Evolutionary conservation across 768 basidiomycete species (phyloP).

Genomic region (Lyophyllum atratum): DNA sequence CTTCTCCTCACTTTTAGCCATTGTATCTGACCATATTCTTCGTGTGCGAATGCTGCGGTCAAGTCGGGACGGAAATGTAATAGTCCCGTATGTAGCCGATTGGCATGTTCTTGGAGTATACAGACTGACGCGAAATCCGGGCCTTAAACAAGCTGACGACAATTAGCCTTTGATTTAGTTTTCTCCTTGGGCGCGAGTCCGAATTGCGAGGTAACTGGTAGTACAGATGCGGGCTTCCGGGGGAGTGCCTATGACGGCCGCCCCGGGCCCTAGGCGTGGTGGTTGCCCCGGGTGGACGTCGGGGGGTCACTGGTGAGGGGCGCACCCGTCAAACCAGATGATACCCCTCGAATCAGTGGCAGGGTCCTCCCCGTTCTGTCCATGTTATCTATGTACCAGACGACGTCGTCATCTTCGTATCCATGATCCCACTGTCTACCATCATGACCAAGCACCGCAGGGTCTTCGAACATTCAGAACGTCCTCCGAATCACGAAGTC

Average conservation of each 20-base stretch:
- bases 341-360: background rate
- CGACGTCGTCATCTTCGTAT: constrained; percentile 7
- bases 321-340: background rate
- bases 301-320: constrained; percentile 1
- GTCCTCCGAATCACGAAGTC: background rate
- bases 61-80: background rate
- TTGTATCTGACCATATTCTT: background rate
- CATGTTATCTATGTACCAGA: background rate
- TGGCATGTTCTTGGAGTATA: background rate
- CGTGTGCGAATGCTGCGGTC: background rate
- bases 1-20: background rate
- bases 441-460: constrained; percentile 10
- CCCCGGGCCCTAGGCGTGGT: too few species aligned
- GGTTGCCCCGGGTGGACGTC: background rate
- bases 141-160: background rate
- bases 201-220: background rate
- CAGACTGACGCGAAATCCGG: background rate
- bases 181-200: background rate
- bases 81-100: background rate
- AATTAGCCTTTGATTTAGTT: background rate
- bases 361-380: background rate
- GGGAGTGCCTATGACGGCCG: background rate
- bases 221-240: background rate
- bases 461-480: background rate
- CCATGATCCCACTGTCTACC: background rate